Evolutionary conservation across 176 grass and related monocot species (phyloP).

Genomic region (Carex myosuroides): DNA sequence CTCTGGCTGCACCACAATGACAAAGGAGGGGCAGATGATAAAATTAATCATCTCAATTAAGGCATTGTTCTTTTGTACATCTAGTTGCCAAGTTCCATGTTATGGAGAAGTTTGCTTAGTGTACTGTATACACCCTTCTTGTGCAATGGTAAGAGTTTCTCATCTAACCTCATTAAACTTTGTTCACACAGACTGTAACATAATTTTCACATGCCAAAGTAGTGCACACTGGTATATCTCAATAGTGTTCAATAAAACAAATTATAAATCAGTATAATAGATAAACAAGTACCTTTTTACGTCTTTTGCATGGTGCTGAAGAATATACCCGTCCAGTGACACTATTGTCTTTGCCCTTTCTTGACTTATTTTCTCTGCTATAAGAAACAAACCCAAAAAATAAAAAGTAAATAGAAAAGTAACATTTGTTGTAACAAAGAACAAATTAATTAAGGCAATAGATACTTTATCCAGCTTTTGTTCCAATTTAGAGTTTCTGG

Average conservation of each 20-base stretch:
- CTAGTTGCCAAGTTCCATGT: not conserved
- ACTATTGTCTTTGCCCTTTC: not conserved
- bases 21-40: not conserved
- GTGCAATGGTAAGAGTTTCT: not conserved
- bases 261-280: not conserved
- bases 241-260: not conserved
- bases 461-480: not conserved
- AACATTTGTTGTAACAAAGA: not conserved
- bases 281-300: conserved; percentile 13
- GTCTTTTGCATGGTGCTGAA: conserved; percentile 20
- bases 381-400: not conserved
- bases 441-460: not conserved
- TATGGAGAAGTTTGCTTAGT: not conserved
- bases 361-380: conserved; percentile 15
- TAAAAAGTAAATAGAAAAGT: not conserved
- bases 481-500: not conserved
- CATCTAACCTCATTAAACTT: not conserved
- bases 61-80: not conserved
- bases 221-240: not conserved
- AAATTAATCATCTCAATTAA: not conserved
- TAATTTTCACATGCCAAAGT: not conserved
- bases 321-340: not conserved
- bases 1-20: not conserved
- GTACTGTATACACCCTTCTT: not conserved
- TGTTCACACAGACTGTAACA: not conserved